Evolutionary conservation across 352 stramenopile genomes (phyloP).

Genomic region (Phytophthora rubi): DNA sequence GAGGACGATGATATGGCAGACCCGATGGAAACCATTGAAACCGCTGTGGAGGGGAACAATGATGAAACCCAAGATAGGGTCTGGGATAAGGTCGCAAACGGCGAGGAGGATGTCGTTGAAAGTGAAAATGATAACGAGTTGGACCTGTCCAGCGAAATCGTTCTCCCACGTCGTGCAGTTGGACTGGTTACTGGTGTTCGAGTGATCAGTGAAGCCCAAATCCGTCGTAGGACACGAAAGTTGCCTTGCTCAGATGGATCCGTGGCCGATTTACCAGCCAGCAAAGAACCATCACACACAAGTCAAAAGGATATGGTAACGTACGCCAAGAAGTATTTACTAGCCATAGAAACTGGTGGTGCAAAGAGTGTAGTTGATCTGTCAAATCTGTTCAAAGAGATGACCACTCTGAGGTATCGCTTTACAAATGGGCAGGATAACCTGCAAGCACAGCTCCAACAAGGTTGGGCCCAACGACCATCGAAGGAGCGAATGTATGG

Average conservation of each 20-base stretch:
- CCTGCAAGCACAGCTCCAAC: not conserved
- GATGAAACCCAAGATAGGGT: not conserved
- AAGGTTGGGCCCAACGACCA: constrained; percentile 11
- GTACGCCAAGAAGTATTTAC: not conserved
- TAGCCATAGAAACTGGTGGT: not conserved
- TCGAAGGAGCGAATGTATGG: constrained; percentile 5
- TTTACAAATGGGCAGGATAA: not conserved
- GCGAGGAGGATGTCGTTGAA: not conserved
- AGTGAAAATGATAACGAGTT: not conserved
- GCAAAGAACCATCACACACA: not conserved
- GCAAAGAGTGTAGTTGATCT: not conserved
- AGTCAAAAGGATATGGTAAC: not conserved
- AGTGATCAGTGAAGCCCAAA: constrained; percentile 6
- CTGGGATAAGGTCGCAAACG: not conserved
- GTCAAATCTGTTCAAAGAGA: not conserved
- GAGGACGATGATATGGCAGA: not conserved
- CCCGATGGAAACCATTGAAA: not conserved
- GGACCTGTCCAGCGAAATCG: not conserved
- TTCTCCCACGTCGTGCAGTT: not conserved
- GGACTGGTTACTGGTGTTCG: constrained; percentile 12
- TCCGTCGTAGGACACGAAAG: constrained; percentile 10
- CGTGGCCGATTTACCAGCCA: constrained; percentile 2
- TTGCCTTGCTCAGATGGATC: not conserved
- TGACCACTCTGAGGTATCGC: constrained; percentile 5
- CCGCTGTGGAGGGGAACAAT: not conserved